Evolutionary conservation across 2,329 filamentous ascomycete genomes (phyloP).

Genomic region (Intubia oerlemansii): DNA sequence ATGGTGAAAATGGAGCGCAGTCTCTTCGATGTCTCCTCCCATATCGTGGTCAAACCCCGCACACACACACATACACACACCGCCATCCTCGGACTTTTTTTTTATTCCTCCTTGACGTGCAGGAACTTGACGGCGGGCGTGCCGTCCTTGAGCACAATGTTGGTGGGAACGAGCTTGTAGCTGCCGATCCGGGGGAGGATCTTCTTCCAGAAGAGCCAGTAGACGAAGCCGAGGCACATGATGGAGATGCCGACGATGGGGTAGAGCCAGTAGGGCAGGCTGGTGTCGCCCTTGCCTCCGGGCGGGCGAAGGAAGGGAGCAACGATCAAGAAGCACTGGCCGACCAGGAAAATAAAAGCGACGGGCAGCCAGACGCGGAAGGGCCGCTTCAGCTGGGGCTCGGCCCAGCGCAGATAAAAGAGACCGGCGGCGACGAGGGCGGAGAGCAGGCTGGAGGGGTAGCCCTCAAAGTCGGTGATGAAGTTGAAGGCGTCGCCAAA

Average conservation of each 20-base stretch:
- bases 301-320: conserved; percentile 24
- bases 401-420: conserved; percentile 13
- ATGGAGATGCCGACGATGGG: conserved; percentile 20
- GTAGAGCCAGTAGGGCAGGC: conserved; percentile 21
- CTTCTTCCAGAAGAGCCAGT: conserved; percentile 13
- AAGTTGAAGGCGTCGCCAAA: conserved; percentile 39
- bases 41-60: too few relatives aligned
- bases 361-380: conserved; percentile 32
- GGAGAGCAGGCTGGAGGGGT: conserved; percentile 29
- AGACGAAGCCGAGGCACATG: conserved; percentile 15
- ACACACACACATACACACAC: too few relatives aligned
- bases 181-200: conserved; percentile 18
- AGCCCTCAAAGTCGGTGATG: conserved; percentile 23
- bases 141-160: conserved; percentile 9
- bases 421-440: conserved; percentile 26
- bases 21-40: too few relatives aligned
- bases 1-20: too few relatives aligned
- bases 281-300: conserved; percentile 16
- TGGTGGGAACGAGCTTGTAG: conserved; percentile 24
- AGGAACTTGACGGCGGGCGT: too few relatives aligned
- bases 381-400: conserved; percentile 27
- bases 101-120: too few relatives aligned
- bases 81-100: too few relatives aligned
- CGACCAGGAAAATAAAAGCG: conserved; percentile 20
- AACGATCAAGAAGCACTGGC: conserved; percentile 19